Percentiles rank a stretch among this genome's conserved stretches.
phyloP scores from a whole-genome alignment of 1,284 basidiomycete genomes.

The Leccinum pachyderme region DNA sequence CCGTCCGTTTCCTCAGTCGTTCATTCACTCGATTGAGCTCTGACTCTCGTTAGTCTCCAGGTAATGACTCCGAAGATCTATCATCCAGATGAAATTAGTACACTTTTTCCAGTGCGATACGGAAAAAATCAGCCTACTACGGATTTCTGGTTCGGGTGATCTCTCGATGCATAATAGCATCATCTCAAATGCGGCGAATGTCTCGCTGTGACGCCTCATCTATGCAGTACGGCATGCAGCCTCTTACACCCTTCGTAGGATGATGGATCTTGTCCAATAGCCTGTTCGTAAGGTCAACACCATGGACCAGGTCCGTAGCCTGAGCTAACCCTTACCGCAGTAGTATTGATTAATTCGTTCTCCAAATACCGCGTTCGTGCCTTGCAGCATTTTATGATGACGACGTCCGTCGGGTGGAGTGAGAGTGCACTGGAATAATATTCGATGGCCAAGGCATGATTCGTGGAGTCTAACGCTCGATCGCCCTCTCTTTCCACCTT shows the following conservation, averaged over 20 bases:
- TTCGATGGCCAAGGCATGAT: neutral
- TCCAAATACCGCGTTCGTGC: neutral
- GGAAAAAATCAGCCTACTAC: neutral
- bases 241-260: neutral
- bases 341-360: neutral
- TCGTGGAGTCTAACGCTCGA: neutral
- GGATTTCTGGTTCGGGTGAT: neutral
- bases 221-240: neutral
- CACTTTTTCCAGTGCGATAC: neutral
- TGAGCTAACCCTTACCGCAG: neutral
- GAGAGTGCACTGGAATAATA: neutral
- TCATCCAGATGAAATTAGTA: neutral
- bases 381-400: neutral
- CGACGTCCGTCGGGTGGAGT: neutral
- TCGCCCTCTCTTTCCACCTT: neutral
- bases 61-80: neutral
- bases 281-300: too few species aligned
- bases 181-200: neutral
- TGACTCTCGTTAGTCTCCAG: neutral
- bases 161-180: neutral
- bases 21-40: too few species aligned
- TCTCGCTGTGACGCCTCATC: neutral
- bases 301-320: neutral
- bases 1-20: too few species aligned
- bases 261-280: neutral